Evolutionary conservation across 352 stramenopile species (phyloP), one percentile per base, ranked within the genome.

Genomic region (Phytophthora colocasiae): DNA sequence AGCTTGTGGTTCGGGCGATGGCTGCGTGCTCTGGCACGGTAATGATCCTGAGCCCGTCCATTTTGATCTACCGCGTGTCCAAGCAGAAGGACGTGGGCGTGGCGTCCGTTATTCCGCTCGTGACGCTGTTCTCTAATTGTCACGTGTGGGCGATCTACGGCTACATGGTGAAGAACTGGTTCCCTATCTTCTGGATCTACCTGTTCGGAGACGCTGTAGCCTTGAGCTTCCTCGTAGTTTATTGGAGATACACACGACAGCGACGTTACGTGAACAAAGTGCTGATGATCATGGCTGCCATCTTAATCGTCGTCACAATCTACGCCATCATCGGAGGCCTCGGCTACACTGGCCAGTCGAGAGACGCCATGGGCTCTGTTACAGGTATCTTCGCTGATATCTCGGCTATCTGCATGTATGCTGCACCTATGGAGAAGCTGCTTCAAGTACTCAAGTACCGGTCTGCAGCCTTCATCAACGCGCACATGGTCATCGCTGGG

Each of bases 81-180:
- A 72, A 80, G 54, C 63, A 75, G 51, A 68, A 79, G 39, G 43
- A 75, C 31, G 75, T 73, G 4, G 79, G 76, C 6, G 66, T 72
- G 51, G 75, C 71, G 36, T 88, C 79, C 24, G 73, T 88, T 38
- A 72, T 85, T n/a, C 77, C 78, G n/a, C 66, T 87, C 9, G 74
- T 82, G 45, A 69, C 75, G 29, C 73, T 84, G 34, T 69, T 85
- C 17, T 58, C 63, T 6, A 88, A 88, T 47, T 81, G 63, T 26
- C 72, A 85, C 56, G 68, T 73, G 15, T 78, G 74, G 70, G 51
- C 57, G 3, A 6, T 74, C 32, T 84, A 75, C 47, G 76, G 72
- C 29, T 76, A 70, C 56, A 64, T 81, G 31, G 66, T 65, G 9
- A 34, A 66, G 54, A 75, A 78, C 39, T 78, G 64, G 65, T 81